Evolutionary conservation across 2,329 filamentous ascomycete species (phyloP).

Genomic region (Alternaria infectoria): DNA sequence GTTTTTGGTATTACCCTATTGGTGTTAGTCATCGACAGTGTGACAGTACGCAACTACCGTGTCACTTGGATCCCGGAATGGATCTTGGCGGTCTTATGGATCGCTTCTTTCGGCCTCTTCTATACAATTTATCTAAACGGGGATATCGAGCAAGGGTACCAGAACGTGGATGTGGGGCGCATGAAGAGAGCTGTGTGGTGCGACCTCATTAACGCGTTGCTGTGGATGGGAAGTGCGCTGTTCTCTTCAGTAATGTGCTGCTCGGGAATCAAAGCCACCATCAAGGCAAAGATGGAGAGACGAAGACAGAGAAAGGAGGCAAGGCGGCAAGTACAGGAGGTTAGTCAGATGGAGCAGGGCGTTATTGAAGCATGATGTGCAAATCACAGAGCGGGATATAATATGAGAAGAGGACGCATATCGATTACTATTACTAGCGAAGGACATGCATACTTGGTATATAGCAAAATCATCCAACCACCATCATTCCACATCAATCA

Average conservation of each 20-base stretch:
- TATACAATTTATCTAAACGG: slow-evolving; percentile 18
- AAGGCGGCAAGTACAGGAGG: background rate
- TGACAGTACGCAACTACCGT: slow-evolving; percentile 29
- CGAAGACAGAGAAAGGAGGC: slow-evolving; percentile 2
- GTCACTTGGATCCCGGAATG: slow-evolving; percentile 30
- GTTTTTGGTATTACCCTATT: slow-evolving; percentile 24
- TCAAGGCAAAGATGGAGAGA: slow-evolving; percentile 17
- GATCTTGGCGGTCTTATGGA: slow-evolving; percentile 26
- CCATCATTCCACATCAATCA: background rate
- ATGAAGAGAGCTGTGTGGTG: slow-evolving; percentile 32
- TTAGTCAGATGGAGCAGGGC: slow-evolving; percentile 9
- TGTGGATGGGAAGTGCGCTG: slow-evolving; percentile 30
- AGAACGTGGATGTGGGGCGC: slow-evolving; percentile 13
- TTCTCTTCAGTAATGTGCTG: slow-evolving; percentile 37
- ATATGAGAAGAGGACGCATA: background rate
- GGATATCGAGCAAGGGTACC: slow-evolving; percentile 8
- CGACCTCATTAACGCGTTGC: slow-evolving; percentile 28
- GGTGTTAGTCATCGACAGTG: slow-evolving; percentile 20
- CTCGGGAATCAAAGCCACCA: slow-evolving; percentile 23
- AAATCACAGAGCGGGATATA: background rate
- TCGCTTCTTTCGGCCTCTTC: slow-evolving; percentile 30
- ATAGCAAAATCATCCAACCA: slow-evolving; percentile 4
- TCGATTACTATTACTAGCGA: slow-evolving; percentile 4
- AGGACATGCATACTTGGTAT: background rate
- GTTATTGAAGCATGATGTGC: background rate